phyloP scores from a whole-genome alignment of 2,329 filamentous ascomycete genomes.

The Pseudogymnoascus destructans region DNA sequence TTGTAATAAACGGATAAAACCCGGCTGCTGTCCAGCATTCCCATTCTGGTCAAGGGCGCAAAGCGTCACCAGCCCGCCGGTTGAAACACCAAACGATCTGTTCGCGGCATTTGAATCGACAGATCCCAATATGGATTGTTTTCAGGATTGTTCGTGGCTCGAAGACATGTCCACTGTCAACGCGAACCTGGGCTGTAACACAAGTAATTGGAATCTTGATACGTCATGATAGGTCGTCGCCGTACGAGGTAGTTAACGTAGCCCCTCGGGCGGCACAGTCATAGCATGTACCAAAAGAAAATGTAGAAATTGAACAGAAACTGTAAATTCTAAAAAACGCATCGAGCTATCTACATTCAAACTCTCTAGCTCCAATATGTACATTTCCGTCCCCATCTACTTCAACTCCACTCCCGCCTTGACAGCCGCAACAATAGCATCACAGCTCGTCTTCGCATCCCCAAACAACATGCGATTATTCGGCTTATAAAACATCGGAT shows the following conservation, averaged over 20 bases:
- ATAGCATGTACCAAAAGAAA: background rate
- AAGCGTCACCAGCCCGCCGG: background rate
- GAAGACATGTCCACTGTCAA: background rate
- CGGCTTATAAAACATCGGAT: slow-evolving; percentile 89
- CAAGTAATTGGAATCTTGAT: background rate
- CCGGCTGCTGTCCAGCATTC: background rate
- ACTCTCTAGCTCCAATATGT: background rate
- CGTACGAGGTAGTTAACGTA: background rate
- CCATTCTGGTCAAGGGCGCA: background rate
- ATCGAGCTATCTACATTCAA: slow-evolving; percentile 5
- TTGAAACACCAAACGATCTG: background rate
- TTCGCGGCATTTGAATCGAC: background rate
- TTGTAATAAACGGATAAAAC: background rate
- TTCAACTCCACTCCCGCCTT: slow-evolving; percentile 3
- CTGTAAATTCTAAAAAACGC: slow-evolving; percentile 6
- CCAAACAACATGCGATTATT: slow-evolving; percentile 86
- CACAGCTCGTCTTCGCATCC: slow-evolving; percentile 72
- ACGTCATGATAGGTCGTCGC: background rate
- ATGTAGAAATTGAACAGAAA: background rate
- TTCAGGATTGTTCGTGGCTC: background rate
- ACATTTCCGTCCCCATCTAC: background rate
- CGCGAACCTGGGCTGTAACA: background rate
- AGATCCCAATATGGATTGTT: background rate
- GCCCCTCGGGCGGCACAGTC: background rate
- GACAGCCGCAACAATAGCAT: slow-evolving; percentile 37